phyloP scores from a whole-genome alignment of 2,329 filamentous ascomycete genomes.

The Alternaria sp. region DNA sequence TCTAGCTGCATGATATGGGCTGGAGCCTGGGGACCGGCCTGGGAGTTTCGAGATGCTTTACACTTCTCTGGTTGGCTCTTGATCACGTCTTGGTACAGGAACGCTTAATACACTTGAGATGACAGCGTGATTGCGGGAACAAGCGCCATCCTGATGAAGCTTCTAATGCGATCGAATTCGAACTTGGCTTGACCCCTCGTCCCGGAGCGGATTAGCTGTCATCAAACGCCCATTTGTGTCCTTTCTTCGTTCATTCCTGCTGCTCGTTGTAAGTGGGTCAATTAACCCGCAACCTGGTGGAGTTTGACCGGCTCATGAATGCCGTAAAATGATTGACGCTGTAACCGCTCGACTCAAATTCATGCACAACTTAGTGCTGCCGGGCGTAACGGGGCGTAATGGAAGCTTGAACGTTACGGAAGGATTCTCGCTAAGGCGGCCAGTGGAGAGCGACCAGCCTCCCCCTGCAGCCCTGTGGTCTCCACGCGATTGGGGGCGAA shows the following conservation, averaged over 20 bases:
- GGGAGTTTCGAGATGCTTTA: constrained; percentile 1
- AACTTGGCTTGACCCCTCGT: constrained; percentile 9
- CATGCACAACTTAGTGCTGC: constrained; percentile 21
- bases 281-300: constrained; percentile 10
- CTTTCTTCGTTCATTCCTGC: constrained; percentile 5
- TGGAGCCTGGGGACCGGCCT: constrained; percentile 7
- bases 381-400: constrained; percentile 27
- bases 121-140: neutral
- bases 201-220: constrained; percentile 19
- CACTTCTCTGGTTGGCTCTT: constrained; percentile 1
- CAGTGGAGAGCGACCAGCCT: constrained; percentile 16
- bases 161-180: neutral
- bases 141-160: constrained; percentile 5
- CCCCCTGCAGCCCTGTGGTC: constrained; percentile 19
- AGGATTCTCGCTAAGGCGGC: constrained; percentile 26
- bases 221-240: constrained; percentile 31
- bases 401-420: constrained; percentile 28
- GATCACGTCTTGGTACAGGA: neutral
- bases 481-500: constrained; percentile 23
- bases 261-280: constrained; percentile 15
- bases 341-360: constrained; percentile 23
- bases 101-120: neutral
- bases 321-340: constrained; percentile 24
- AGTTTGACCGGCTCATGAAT: neutral
- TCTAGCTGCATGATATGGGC: constrained; percentile 12